These are phyloP conservation scores for Penicillium sp. DNA, from an alignment of 2,329 filamentous ascomycete genomes.

Conservation along the genomic window DNA sequence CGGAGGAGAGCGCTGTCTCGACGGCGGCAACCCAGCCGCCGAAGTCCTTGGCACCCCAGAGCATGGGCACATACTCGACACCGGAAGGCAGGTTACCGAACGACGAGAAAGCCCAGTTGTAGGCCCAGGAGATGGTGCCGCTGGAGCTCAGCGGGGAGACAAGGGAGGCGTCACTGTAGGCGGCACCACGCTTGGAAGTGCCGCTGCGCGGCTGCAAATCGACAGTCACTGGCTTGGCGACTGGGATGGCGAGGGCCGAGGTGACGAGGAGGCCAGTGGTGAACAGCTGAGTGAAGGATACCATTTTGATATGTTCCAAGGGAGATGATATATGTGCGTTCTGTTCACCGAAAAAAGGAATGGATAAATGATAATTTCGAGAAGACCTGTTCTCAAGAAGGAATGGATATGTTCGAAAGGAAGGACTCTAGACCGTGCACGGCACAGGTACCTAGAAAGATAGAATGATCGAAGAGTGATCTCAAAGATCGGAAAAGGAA, in stretches of 20 bases:
- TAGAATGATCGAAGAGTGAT: constrained; percentile 14
- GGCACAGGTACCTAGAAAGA: constrained; percentile 31
- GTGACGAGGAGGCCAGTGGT: constrained; percentile 39
- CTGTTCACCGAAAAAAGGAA: constrained; percentile 9
- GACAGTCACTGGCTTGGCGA: constrained; percentile 4
- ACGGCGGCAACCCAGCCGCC: constrained; percentile 38
- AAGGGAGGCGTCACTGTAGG: constrained; percentile 44
- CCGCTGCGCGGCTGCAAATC: constrained; percentile 23
- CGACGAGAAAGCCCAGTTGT: constrained; percentile 46
- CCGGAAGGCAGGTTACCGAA: constrained; percentile 34
- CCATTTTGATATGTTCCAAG: constrained; percentile 34
- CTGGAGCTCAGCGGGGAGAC: constrained; percentile 35
- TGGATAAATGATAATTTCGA: constrained; percentile 17
- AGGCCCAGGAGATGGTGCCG: constrained; percentile 44
- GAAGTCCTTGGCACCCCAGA: constrained; percentile 46
- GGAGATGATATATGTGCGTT: constrained; percentile 1
- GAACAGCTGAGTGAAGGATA: constrained; percentile 40
- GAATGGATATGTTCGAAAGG: constrained; percentile 25
- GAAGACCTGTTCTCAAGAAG: constrained; percentile 26
- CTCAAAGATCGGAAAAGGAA: constrained; percentile 7
- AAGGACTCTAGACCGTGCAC: constrained; percentile 34
- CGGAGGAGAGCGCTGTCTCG: constrained; percentile 36
- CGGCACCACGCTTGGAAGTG: constrained; percentile 33
- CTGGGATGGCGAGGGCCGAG: constrained; percentile 36
- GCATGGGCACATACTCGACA: constrained; percentile 49